Conservation (phyloP, 2,329 filamentous ascomycete species). For the Macrophomina pseudophaseolina region DNA sequence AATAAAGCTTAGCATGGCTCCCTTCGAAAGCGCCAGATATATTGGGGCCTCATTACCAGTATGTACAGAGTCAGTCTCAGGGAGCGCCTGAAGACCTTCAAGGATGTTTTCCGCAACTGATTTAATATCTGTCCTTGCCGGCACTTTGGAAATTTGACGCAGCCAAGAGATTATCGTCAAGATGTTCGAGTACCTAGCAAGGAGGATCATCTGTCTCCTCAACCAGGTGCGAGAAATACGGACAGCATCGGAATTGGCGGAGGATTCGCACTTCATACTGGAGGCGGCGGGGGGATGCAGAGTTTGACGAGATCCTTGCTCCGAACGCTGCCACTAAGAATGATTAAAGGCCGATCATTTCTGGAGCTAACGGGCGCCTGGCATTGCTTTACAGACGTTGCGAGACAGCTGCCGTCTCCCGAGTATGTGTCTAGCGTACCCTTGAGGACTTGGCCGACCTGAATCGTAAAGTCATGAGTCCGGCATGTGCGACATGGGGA, state of each 20-base stretch:
- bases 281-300: not conserved
- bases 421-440: not conserved
- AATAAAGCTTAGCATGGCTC: not conserved
- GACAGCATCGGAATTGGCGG: not conserved
- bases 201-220: not conserved
- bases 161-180: not conserved
- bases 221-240: not conserved
- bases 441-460: not conserved
- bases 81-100: not conserved
- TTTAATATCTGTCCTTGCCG: not conserved
- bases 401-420: not conserved
- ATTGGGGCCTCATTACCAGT: not conserved
- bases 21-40: not conserved
- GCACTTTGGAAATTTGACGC: not conserved
- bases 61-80: not conserved
- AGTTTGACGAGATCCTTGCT: not conserved
- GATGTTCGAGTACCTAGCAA: not conserved
- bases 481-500: too few relatives aligned
- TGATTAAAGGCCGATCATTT: not conserved
- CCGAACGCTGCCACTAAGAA: not conserved
- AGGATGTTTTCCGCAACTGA: not conserved
- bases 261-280: not conserved
- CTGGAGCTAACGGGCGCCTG: not conserved
- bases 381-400: not conserved
- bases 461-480: slow-evolving; percentile 7